These are phyloP conservation scores for Colletotrichum limetticola DNA, from an alignment of 2,329 filamentous ascomycete species.

Conservation along the genomic window DNA sequence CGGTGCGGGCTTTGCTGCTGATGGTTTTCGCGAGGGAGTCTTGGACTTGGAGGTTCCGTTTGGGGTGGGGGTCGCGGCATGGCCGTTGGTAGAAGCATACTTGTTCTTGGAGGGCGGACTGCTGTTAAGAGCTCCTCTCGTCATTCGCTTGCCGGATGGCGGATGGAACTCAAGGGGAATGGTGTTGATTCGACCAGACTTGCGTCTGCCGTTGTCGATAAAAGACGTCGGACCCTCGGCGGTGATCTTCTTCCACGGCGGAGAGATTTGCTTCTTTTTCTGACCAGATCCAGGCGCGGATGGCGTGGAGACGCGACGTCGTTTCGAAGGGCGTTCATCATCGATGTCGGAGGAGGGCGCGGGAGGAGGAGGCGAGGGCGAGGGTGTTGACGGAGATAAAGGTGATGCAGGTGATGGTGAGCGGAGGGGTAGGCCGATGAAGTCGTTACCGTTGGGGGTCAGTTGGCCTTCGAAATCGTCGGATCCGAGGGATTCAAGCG, in stretches of 20 bases:
- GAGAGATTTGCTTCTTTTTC: slow-evolving; percentile 72
- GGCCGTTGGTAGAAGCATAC: slow-evolving; percentile 41
- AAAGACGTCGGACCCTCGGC: slow-evolving; percentile 91
- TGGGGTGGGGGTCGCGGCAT: slow-evolving; percentile 42
- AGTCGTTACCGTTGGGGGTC: slow-evolving; percentile 34
- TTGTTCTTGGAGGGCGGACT: slow-evolving; percentile 47
- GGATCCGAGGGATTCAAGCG: slow-evolving; percentile 32
- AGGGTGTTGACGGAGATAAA: slow-evolving; percentile 16
- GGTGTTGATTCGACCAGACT: slow-evolving; percentile 72
- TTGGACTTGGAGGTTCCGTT: slow-evolving; percentile 45
- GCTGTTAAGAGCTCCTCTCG: slow-evolving; percentile 54
- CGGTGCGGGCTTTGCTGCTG: slow-evolving; percentile 22
- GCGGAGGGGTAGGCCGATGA: slow-evolving; percentile 20
- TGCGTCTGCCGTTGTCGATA: slow-evolving; percentile 76
- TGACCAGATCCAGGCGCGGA: slow-evolving; percentile 45
- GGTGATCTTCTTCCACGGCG: slow-evolving; percentile 90
- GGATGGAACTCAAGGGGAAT: slow-evolving; percentile 64
- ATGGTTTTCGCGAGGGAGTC: slow-evolving; percentile 39
- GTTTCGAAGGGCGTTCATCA: slow-evolving; percentile 69
- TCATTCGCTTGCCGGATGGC: slow-evolving; percentile 61
- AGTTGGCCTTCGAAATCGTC: slow-evolving; percentile 35
- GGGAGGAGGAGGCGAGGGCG: slow-evolving; percentile 5
- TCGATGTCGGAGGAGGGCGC: slow-evolving; percentile 40
- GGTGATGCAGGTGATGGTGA: slow-evolving; percentile 11
- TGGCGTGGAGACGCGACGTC: slow-evolving; percentile 65